These are phyloP conservation scores for Neofusicoccum laricinum DNA, from an alignment of 2,329 filamentous ascomycete genomes.

Conservation along the genomic window DNA sequence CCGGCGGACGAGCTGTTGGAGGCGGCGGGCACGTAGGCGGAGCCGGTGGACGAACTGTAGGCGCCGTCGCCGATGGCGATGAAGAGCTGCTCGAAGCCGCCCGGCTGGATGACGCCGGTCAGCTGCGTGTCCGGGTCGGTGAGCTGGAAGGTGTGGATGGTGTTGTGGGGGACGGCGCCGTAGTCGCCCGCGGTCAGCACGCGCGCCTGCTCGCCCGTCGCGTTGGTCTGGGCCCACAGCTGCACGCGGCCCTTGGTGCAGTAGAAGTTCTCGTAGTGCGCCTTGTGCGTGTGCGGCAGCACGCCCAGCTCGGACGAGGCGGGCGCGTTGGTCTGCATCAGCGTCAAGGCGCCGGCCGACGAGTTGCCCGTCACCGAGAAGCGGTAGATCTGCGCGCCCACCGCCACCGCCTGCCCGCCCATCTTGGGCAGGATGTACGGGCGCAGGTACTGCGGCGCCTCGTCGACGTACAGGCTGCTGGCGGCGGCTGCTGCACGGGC, in stretches of 20 bases:
- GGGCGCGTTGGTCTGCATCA: constrained; percentile 45
- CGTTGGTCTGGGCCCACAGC: constrained; percentile 41
- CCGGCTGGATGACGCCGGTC: constrained; percentile 45
- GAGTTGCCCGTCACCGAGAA: constrained; percentile 46
- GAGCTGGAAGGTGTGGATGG: constrained; percentile 49
- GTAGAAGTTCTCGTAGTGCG: constrained; percentile 50
- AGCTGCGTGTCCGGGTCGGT: constrained; percentile 49
- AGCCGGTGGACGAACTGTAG: constrained; percentile 33
- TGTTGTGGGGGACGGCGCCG: constrained; percentile 45
- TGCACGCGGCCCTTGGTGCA: constrained; percentile 44
- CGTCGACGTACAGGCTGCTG: constrained; percentile 19
- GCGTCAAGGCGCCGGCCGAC: constrained; percentile 44
- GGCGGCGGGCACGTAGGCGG: constrained; percentile 37
- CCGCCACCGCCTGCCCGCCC: constrained; percentile 32
- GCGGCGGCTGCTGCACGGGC: not conserved
- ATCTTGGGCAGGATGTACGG: constrained; percentile 38
- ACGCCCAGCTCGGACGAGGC: constrained; percentile 38
- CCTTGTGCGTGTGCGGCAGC: constrained; percentile 43
- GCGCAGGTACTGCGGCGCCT: constrained; percentile 32
- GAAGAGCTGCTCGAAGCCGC: constrained; percentile 50
- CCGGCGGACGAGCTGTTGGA: constrained; percentile 22
- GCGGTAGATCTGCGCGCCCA: constrained; percentile 40
- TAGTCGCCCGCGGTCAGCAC: constrained; percentile 47
- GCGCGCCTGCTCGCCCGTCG: constrained; percentile 32
- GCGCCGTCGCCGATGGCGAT: constrained; percentile 38